Evolutionary conservation across 2,329 filamentous ascomycete genomes (phyloP).

Genomic region (Dothideomycetes sp.): DNA sequence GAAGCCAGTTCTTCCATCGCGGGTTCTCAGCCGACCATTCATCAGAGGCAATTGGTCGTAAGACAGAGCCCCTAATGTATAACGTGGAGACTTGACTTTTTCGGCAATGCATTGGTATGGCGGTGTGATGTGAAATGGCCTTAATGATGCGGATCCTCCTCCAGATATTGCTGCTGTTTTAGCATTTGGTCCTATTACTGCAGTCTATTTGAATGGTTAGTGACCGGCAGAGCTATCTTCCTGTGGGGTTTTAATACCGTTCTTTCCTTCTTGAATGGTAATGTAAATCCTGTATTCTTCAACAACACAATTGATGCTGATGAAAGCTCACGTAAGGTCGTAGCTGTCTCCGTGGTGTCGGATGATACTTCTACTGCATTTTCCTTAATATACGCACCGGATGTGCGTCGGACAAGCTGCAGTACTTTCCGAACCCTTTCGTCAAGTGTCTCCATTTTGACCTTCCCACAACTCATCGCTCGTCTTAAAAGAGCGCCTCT

Average conservation of each 20-base stretch:
- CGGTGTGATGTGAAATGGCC: slow-evolving; percentile 4
- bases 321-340: slow-evolving; percentile 51
- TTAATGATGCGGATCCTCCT: slow-evolving; percentile 8
- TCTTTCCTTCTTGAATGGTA: neutral
- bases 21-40: neutral
- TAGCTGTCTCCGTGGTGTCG: slow-evolving; percentile 45
- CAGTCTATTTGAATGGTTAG: neutral
- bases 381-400: neutral
- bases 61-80: neutral
- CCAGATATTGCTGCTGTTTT: slow-evolving; percentile 20
- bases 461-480: slow-evolving; percentile 3
- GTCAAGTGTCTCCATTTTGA: slow-evolving; percentile 2
- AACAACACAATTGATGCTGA: slow-evolving; percentile 39
- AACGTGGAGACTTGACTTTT: neutral
- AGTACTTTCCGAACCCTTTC: slow-evolving; percentile 4
- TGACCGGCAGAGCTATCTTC: too few relatives aligned
- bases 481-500: neutral
- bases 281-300: slow-evolving; percentile 2
- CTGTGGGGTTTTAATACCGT: too few relatives aligned
- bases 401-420: neutral
- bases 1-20: neutral
- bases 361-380: slow-evolving; percentile 4
- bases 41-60: too few relatives aligned
- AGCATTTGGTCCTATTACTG: neutral
- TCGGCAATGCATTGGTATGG: slow-evolving; percentile 5